Base-by-base conservation (phyloP, 1,284 basidiomycete species). In the Takashimella tepidaria region DNA sequence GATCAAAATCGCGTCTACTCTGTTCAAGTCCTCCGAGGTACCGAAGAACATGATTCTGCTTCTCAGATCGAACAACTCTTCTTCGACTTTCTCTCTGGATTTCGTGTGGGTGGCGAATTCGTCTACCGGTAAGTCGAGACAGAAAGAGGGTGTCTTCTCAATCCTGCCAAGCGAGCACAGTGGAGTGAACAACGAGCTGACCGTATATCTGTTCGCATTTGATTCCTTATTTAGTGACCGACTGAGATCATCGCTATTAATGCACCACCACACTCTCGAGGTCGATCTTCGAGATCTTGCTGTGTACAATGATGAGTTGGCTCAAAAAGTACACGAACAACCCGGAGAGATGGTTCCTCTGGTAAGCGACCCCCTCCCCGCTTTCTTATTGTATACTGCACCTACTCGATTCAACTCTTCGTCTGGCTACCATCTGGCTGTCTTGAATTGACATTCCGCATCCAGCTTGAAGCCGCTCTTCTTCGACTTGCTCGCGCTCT, bases 281-380 rank as follows among this genome's bases (percentile, higher is more conserved):
- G 86, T 98, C 20, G 90, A 96, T 73, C 81, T 98, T 60, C 83
- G 87, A 47, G 92, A 98, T 76, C 77, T 99, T 45, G 84, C 86
- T 59, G 80, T 95, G 21, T 98, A 87, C 80, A 92, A 93, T 68
- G 91, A 96, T 64, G 89, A 95, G 68, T 80, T 99, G 19, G 92
- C 92, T 1, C 90, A 95, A 71, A 83, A 84, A 23, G 85, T 98
- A 51, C 89, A 96, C 67, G 89, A 93, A 62, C 80, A 81, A 61
- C 96, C 96, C 2, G 84, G 86, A 20, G 96, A 98, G 61, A 83
- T 95, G 55, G 78, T 98, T 41, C 91, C 92, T 21, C 74, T 96
- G 63, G 93, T 96, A 56, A 58, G 79, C 31, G 8, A 37, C 31
- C 31, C n/a, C n/a, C n/a, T n/a, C n/a, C n/a, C n/a, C n/a, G n/a